A percentile compares a stretch with the other conserved stretches of the same genome.
Conservation (phyloP, 805 yeast species). For the Saturnispora diversa region DNA sequence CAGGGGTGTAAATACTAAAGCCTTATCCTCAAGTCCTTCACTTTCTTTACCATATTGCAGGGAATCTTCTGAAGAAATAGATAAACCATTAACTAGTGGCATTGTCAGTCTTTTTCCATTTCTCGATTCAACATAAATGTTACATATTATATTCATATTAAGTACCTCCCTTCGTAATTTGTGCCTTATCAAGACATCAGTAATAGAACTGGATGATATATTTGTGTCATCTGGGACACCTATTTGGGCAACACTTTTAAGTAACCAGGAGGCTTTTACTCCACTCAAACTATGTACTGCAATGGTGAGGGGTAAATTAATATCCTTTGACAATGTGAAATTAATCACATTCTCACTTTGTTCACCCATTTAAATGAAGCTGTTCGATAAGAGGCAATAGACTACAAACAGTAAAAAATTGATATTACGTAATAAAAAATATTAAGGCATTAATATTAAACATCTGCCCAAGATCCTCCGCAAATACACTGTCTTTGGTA, state of each 20-base stretch:
- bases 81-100: constrained; percentile 31
- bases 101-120: constrained; percentile 37
- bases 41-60: too few relatives aligned
- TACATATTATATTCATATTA: constrained; percentile 10
- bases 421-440: not conserved
- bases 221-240: not conserved
- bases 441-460: too few relatives aligned
- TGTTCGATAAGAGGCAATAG: too few relatives aligned
- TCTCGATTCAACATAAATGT: constrained; percentile 20
- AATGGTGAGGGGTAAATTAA: constrained; percentile 40
- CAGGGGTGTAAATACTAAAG: too few relatives aligned
- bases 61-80: constrained; percentile 5
- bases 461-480: constrained; percentile 66
- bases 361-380: not conserved
- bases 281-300: constrained; percentile 30
- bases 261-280: constrained; percentile 10
- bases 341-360: constrained; percentile 22
- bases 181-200: constrained; percentile 13
- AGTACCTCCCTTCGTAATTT: constrained; percentile 15
- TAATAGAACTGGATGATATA: constrained; percentile 1
- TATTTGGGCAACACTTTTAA: constrained; percentile 1
- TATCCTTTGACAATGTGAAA: constrained; percentile 50
- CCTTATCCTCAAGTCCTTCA: too few relatives aligned
- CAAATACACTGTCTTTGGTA: constrained; percentile 67
- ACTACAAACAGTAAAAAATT: too few relatives aligned